Evolutionary conservation across 1,284 basidiomycete species (phyloP).

Genomic region (Ustilago nuda): DNA sequence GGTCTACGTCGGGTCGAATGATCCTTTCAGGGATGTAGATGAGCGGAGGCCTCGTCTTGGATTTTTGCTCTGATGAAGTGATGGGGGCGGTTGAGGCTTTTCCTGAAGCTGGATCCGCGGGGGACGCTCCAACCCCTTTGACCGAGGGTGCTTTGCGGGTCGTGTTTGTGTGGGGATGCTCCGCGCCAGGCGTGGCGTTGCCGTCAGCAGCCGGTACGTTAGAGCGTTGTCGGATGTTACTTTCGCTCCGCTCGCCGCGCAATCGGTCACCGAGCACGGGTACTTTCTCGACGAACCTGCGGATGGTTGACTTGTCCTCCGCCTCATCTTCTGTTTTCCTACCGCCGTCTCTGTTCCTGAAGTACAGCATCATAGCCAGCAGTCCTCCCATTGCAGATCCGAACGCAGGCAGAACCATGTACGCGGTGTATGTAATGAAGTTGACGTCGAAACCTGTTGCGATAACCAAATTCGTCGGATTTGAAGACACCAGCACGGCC

Average conservation of each 20-base stretch:
- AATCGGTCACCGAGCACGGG: conserved; percentile 25
- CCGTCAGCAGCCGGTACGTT: conserved; percentile 3
- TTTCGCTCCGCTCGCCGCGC: not conserved
- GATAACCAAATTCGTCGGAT: conserved; percentile 71
- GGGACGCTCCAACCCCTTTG: not conserved
- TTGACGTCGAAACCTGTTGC: conserved; percentile 64
- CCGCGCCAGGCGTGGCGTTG: not conserved
- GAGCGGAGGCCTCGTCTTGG: conserved; percentile 21
- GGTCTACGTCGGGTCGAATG: conserved; percentile 71
- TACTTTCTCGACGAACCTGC: conserved; percentile 38
- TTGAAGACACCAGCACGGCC: conserved; percentile 70
- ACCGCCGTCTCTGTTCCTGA: conserved; percentile 45
- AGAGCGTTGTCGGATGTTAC: conserved; percentile 32
- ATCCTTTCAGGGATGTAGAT: conserved; percentile 71
- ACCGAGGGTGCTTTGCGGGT: not conserved
- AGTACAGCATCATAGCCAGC: conserved; percentile 52
- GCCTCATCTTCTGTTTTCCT: conserved; percentile 7
- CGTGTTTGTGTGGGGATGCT: conserved; percentile 7
- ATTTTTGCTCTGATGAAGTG: conserved; percentile 3
- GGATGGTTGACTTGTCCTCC: conserved; percentile 19
- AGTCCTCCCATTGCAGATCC: conserved; percentile 55
- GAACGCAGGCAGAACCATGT: conserved; percentile 64
- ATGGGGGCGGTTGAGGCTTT: conserved; percentile 19
- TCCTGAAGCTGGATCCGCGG: conserved; percentile 20
- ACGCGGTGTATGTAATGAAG: conserved; percentile 65